phyloP scores from a whole-genome alignment of 495 filamentous ascomycete genomes.

The Penicillium mononematosum region DNA sequence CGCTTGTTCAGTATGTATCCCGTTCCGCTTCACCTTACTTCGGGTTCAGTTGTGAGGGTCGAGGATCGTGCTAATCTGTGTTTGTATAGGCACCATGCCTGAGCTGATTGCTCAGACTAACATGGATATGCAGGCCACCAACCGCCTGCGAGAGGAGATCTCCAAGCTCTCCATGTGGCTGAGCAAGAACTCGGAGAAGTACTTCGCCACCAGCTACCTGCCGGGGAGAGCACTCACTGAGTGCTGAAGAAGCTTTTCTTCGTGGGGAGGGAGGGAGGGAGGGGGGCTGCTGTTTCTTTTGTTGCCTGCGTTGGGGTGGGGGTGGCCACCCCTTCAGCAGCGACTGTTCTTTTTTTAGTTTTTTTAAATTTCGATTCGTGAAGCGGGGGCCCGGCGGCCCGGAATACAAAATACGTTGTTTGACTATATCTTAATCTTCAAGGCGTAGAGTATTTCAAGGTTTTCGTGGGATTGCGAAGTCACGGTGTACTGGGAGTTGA shows the following conservation, averaged over 20 bases:
- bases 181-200: conserved; percentile 65
- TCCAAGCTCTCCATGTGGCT: conserved; percentile 79
- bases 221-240: conserved; percentile 51
- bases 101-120: conserved; percentile 96
- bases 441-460: not conserved
- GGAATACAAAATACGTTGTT: not conserved
- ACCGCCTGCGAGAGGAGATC: conserved; percentile 82
- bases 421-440: not conserved
- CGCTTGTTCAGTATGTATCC: conserved; percentile 75
- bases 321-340: not conserved
- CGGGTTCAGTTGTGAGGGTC: not conserved
- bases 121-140: conserved; percentile 89
- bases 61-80: conserved; percentile 14
- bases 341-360: not conserved
- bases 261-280: not conserved
- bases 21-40: not conserved
- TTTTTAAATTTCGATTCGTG: not conserved
- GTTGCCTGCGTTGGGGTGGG: not conserved
- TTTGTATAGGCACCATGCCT: conserved; percentile 72
- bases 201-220: conserved; percentile 79
- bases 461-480: not conserved
- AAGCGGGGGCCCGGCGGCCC: not conserved
- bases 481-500: not conserved
- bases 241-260: not conserved
- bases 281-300: not conserved